Base-by-base conservation (phyloP, 768 basidiomycete genomes). In the Butyriboletus loyo region DNA sequence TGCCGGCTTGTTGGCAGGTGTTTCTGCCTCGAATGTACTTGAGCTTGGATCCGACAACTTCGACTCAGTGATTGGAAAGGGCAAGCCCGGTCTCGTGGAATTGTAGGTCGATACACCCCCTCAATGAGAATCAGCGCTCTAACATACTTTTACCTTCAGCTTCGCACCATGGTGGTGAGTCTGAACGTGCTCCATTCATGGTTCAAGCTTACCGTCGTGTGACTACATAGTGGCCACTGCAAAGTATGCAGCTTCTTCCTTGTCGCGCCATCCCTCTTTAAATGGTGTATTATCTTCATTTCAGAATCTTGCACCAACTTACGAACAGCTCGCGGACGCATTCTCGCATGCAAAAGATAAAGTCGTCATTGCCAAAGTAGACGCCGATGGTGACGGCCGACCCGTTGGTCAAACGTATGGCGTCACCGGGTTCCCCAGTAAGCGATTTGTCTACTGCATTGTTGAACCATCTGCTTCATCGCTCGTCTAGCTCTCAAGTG, bases 301-400 rank as follows among this genome's bases (percentile, higher is more conserved):
- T 35, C 62, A 92, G 91, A 92, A 81, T 73, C 87, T 96, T 54
- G 94, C 92, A 0, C 94, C 95, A 4, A 70, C 74, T 0, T 98
- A 91, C 58, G 94, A 96, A 67, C 79, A 95, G 66, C 82, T 98
- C 25, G 94, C 86, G 27, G 89, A 96, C 62, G 88, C 88, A n/a
- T 98, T 84, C 65, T 72, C 80, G 4, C 80, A 86, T 49, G 82
- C 78, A 47, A 87, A 87, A 56, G 85, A 92, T 64, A 91, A 89
- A 66, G 88, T 98, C 21, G 62, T 91, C 46, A 81, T 98, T 59
- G 94, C 92, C 48, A 96, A 96, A 66, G 86, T 95, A 11, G 93
- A 98, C 59, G 93, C 93, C 1, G 94, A 98, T 64, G 92, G 92
- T 45, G 86, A 67, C 37, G 94, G 93, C 45, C 86, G 84, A 61